Evolutionary conservation across 106 monocot genomes (phyloP), one percentile per base, ranked within the genome.

Genomic region (Hemerocallis citrina): DNA sequence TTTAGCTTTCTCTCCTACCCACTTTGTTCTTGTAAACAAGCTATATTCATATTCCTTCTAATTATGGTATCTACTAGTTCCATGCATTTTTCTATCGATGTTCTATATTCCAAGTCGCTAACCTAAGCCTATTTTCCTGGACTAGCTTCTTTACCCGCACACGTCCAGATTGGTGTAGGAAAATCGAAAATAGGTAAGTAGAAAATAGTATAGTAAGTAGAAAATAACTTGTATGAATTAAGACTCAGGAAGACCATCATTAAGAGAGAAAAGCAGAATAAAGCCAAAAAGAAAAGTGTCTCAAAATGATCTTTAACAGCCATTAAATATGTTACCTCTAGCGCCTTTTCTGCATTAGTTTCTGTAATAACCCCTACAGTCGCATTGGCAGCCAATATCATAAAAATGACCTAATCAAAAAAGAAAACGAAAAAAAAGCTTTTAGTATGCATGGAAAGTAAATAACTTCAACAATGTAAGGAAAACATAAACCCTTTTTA

Each of bases 271-370:
- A 27, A 14, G 13, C 7, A 16, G 3, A 52, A 30, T 19, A 38
- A 30, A 9, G 59, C 2, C 25, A 65, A 25, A 59, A 28, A 36
- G 19, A n/a, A 6, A 30, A n/a, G 21, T 22, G 19, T 0, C 25
- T 48, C 34, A 2, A 22, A 57, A 5, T 6, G 40, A 31, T 48
- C 23, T 4, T 27, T 11, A 50, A 2, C n/a, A 32, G 49, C 15
- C 29, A 31, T 50, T 39, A 52, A 15, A 57, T 6, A 24, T 63
- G 22, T 68, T 65, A 88, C 96, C 82, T 85, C 92, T 40, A 98
- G 79, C 27, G 96, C 96, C 57, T 98, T 98, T 75, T 98, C 96
- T 73, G 96, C 96, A 79, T 98, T 98, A 67, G 96, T 98, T 74
- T 98, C 96, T 20, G 96, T 98, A 66, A 98, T 92, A 35, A 98